A percentile compares a stretch with the other conserved stretches of the same genome.
Evolutionary conservation across 23 red algal genomes (phyloP).

Genomic region (Gracilaria gracilis): DNA sequence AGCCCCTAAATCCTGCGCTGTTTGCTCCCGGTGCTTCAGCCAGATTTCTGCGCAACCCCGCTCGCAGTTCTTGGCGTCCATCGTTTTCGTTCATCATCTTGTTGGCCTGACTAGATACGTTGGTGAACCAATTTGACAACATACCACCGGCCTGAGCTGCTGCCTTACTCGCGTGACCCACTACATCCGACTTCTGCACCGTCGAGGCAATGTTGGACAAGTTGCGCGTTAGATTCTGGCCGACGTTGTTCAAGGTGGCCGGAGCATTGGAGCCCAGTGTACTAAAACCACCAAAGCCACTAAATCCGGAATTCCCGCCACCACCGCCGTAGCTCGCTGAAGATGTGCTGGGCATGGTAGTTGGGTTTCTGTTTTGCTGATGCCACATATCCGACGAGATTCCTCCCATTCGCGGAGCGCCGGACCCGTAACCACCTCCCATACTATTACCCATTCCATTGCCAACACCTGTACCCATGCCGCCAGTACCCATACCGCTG

Average conservation of each 20-base stretch:
- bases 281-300: conserved; percentile 44
- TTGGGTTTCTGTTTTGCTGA: conserved; percentile 44
- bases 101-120: conserved; percentile 66
- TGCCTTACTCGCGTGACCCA: conserved; percentile 72
- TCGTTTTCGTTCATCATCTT: conserved; percentile 71
- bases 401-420: conserved; percentile 33
- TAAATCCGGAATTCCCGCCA: background rate
- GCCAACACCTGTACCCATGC: background rate
- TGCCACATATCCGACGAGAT: conserved; percentile 78
- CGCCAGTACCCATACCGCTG: conserved; percentile 26
- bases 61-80: conserved; percentile 55
- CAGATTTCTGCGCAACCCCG: conserved; percentile 58
- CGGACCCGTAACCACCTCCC: conserved; percentile 36
- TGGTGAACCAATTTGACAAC: conserved; percentile 79
- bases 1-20: conserved; percentile 61
- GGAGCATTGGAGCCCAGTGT: conserved; percentile 34
- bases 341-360: conserved; percentile 37
- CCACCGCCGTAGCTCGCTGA: conserved; percentile 39
- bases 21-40: conserved; percentile 27
- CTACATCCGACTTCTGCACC: conserved; percentile 67
- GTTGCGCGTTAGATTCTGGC: conserved; percentile 37
- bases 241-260: conserved; percentile 50
- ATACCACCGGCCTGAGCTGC: conserved; percentile 75
- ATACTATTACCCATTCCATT: conserved; percentile 7
- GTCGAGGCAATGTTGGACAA: conserved; percentile 40